Percentiles rank a stretch among this genome's conserved stretches.
Conservation (phyloP, 495 filamentous ascomycete genomes). For the Lophium mytilinum region DNA sequence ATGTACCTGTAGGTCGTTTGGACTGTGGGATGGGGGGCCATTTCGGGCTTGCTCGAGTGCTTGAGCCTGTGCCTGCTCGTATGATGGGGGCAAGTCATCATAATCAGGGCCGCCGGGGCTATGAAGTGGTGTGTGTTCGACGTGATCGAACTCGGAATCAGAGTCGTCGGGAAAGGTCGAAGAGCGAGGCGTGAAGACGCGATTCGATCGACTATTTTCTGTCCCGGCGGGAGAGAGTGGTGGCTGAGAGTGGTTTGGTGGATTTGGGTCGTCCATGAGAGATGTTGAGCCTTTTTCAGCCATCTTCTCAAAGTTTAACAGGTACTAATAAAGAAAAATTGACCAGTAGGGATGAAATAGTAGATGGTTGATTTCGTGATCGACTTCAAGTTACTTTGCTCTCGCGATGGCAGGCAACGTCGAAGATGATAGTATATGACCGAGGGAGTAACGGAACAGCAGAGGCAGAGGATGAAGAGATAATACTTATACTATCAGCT, state of each 20-base stretch:
- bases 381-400: too few species aligned
- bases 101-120: constrained; percentile 20
- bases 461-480: too few species aligned
- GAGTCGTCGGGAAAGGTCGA: constrained; percentile 17
- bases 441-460: too few species aligned
- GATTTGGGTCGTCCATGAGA: not conserved
- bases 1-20: constrained; percentile 14
- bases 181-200: constrained; percentile 20
- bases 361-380: too few species aligned
- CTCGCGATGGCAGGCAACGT: too few species aligned
- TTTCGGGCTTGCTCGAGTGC: constrained; percentile 8
- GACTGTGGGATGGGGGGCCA: constrained; percentile 3
- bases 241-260: not conserved
- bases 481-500: too few species aligned
- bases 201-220: not conserved
- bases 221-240: not conserved
- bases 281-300: not conserved
- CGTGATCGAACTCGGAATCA: constrained; percentile 15
- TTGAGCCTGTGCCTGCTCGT: constrained; percentile 23
- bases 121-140: constrained; percentile 11
- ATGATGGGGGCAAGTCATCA: constrained; percentile 22
- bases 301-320: not conserved
- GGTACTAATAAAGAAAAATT: too few species aligned
- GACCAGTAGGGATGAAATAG: too few species aligned
- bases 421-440: too few species aligned